A percentile compares a stretch with the other conserved stretches of the same genome.
Conservation (phyloP, 352 stramenopile genomes). For the Globisporangium iwayamae region DNA sequence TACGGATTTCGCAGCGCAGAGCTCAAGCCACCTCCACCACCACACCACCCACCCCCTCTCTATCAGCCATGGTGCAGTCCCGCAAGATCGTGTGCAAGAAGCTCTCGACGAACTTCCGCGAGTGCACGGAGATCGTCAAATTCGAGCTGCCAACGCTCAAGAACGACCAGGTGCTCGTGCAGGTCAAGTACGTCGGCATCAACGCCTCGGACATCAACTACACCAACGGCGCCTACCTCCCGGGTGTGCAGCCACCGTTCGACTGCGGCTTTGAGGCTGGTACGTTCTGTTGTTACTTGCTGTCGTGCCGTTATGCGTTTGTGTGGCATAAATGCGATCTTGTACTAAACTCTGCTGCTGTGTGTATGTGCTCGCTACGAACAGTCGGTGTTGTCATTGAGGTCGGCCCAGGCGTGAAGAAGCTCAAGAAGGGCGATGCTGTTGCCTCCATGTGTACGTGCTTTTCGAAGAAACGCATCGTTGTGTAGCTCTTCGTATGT, state of each 20-base stretch:
- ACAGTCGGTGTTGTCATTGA: conserved; percentile 32
- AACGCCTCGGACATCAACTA: conserved; percentile 59
- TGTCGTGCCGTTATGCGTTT: neutral
- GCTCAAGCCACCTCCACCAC: neutral
- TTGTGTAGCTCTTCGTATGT: neutral
- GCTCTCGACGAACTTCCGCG: conserved; percentile 77
- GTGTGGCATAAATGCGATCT: neutral
- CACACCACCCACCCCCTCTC: neutral
- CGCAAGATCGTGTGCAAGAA: conserved; percentile 81
- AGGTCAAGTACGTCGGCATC: conserved; percentile 38
- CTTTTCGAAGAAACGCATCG: neutral
- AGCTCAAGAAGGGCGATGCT: conserved; percentile 37
- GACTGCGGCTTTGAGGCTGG: conserved; percentile 50
- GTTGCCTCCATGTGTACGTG: conserved; percentile 41
- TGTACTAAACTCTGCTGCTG: neutral
- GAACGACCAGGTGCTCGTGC: conserved; percentile 45
- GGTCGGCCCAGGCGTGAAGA: conserved; percentile 28
- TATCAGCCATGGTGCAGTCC: conserved; percentile 35
- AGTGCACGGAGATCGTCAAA: conserved; percentile 62
- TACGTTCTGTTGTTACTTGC: conserved; percentile 5
- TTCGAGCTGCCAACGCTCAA: conserved; percentile 39
- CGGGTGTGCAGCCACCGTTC: conserved; percentile 43
- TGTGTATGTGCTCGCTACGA: neutral
- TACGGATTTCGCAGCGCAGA: conserved; percentile 3
- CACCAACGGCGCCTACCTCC: conserved; percentile 49